phyloP scores from a whole-genome alignment of 2,329 filamentous ascomycete genomes.

The Pseudogymnoascus sp. region DNA sequence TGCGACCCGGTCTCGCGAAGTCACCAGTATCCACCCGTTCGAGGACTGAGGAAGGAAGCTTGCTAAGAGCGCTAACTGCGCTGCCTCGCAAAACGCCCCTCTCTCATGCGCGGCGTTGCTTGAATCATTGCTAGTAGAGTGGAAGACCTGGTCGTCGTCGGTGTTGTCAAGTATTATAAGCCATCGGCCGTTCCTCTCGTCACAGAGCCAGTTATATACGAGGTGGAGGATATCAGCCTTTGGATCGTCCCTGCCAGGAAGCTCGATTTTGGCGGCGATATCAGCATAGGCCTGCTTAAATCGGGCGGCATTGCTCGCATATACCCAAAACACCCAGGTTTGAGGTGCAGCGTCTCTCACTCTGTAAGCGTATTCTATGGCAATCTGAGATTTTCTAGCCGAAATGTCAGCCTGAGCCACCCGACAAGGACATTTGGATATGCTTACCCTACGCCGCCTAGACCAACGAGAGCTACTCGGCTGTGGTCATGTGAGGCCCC shows the following conservation, averaged over 20 bases:
- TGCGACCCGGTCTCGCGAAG: constrained; percentile 3
- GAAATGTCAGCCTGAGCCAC: not conserved
- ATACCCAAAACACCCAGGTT: constrained; percentile 19
- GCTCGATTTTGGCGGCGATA: constrained; percentile 16
- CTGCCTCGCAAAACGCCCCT: not conserved
- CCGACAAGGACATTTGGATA: not conserved
- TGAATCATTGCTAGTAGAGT: not conserved
- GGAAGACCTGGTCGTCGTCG: constrained; percentile 16
- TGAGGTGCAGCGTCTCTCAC: not conserved
- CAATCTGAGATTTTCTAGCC: constrained; percentile 20
- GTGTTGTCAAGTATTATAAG: constrained; percentile 21
- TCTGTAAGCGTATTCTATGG: constrained; percentile 18
- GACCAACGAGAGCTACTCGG: constrained; percentile 14
- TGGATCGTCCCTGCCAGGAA: constrained; percentile 15
- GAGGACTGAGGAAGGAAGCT: not conserved
- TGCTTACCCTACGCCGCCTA: constrained; percentile 16
- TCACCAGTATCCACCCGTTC: constrained; percentile 12
- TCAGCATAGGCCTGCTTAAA: constrained; percentile 17
- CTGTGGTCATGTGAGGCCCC: constrained; percentile 10
- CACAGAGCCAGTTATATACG: constrained; percentile 17
- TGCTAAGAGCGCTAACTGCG: not conserved
- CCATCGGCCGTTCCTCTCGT: constrained; percentile 16
- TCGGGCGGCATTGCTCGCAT: constrained; percentile 12
- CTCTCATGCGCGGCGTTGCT: not conserved
- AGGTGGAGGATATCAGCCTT: constrained; percentile 15